Percentiles rank a stretch among this genome's conserved stretches.
Evolutionary conservation across 1,139 yeast genomes (phyloP).

Genomic region (Kodamaea alishanica): DNA sequence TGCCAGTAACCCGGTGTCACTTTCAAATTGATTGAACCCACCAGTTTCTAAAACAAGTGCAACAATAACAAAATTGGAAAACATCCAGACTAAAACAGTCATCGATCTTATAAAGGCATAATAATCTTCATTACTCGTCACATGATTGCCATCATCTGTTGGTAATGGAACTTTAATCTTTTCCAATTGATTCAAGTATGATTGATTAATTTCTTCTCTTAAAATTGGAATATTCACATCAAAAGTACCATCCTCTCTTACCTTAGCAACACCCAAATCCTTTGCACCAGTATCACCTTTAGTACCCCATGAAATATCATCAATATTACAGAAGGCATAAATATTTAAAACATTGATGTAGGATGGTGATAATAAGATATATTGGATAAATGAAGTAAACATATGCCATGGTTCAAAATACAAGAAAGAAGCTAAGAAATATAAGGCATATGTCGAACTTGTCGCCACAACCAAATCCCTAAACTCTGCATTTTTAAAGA

Average conservation of each 20-base stretch:
- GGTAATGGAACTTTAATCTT: constrained; percentile 49
- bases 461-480: constrained; percentile 50
- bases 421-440: constrained; percentile 44
- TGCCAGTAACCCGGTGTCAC: constrained; percentile 8
- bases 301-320: constrained; percentile 52
- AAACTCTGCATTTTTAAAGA: constrained; percentile 41
- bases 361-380: constrained; percentile 45
- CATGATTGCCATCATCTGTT: constrained; percentile 32
- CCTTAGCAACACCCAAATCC: constrained; percentile 54
- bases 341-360: constrained; percentile 48
- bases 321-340: constrained; percentile 49
- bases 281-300: constrained; percentile 46
- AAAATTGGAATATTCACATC: constrained; percentile 71
- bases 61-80: constrained; percentile 66
- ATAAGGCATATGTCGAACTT: constrained; percentile 44
- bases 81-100: constrained; percentile 76
- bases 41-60: constrained; percentile 73
- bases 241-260: constrained; percentile 60
- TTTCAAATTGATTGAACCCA: constrained; percentile 44
- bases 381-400: constrained; percentile 47
- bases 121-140: constrained; percentile 55
- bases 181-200: constrained; percentile 59
- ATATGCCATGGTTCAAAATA: constrained; percentile 52
- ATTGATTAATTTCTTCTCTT: constrained; percentile 56
- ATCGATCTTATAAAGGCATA: constrained; percentile 78